Base-by-base conservation (phyloP, 139 green algal species). In the Chlorella sp. region DNA sequence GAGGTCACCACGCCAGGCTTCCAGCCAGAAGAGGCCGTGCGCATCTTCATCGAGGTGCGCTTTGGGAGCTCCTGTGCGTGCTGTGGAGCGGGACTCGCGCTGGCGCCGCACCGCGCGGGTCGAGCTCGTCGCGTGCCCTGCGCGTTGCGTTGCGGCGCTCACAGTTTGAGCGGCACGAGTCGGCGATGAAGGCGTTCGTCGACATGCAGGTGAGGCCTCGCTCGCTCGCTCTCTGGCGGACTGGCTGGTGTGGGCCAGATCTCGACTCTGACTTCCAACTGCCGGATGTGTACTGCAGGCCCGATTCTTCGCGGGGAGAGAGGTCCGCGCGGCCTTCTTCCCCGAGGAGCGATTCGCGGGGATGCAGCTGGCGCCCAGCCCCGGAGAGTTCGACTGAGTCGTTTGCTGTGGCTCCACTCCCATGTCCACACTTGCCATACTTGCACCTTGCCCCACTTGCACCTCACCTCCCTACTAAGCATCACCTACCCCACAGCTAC, bases 171-270 rank as follows among this genome's bases (percentile, higher is more conserved):
- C 71, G 85, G 0, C 35, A 69, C 31, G 92, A 96, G 70, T 73
- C 74, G 24, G 86, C 93, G 6, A 93, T 78, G n/a, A 90, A 93
- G 80, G 86, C 87, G 2, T 59, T 91, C 5, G 68, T 93, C 1
- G 91, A 95, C 61, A 72, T 97, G 31, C 81, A 89, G 30, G 86
- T 86, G 17, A 64, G 91, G 0, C n/a, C n/a, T n/a, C n/a, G n/a
- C n/a, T n/a, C n/a, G n/a, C n/a, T n/a, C n/a, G n/a, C n/a, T n/a
- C n/a, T n/a, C n/a, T n/a, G n/a, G n/a, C n/a, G n/a, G n/a, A n/a
- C 93, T 94, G 60, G 95, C 95, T 78, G 89, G 86, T 5, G 91
- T n/a, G n/a, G n/a, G n/a, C n/a, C n/a, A n/a, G n/a, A n/a, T n/a
- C n/a, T n/a, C n/a, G n/a, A n/a, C n/a, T 20, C 66, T 36, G 26